These are phyloP conservation scores for Melaleuca quinquenervia DNA, from an alignment of 345 rosid genomes.

Conservation along the genomic window DNA sequence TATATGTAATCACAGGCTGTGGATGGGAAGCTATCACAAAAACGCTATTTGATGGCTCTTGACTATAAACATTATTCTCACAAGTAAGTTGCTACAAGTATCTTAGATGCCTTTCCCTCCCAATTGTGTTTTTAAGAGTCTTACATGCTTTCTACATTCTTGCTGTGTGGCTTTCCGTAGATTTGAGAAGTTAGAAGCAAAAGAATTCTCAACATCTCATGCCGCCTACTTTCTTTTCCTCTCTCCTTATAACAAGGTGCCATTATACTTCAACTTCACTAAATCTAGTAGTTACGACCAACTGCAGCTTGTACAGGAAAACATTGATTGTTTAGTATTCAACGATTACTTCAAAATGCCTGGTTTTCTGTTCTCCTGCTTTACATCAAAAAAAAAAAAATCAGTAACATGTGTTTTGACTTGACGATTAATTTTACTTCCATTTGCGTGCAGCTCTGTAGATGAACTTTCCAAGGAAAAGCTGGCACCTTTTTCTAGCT, in stretches of 20 bases:
- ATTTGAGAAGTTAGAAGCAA: conserved; percentile 74
- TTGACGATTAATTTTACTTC: not conserved
- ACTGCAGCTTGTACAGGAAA: conserved; percentile 93
- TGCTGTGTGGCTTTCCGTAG: conserved; percentile 19
- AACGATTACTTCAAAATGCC: conserved; percentile 74
- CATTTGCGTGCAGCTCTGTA: conserved; percentile 41
- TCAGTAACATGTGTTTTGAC: not conserved
- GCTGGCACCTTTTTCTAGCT: conserved; percentile 59
- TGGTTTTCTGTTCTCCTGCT: conserved; percentile 31
- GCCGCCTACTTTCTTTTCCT: conserved; percentile 80
- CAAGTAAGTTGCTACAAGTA: conserved; percentile 40
- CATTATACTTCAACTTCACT: not conserved
- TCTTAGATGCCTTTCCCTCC: not conserved
- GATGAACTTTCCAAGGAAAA: conserved; percentile 75
- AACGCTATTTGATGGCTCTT: conserved; percentile 92
- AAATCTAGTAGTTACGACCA: not conserved
- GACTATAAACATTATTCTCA: conserved; percentile 70
- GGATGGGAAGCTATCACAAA: conserved; percentile 96
- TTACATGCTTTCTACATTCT: not conserved
- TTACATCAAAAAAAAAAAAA: not conserved
- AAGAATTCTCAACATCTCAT: conserved; percentile 66
- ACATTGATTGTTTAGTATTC: conserved; percentile 80
- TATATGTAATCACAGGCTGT: conserved; percentile 51
- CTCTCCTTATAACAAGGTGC: conserved; percentile 97
- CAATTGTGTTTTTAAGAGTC: not conserved